phyloP scores from a whole-genome alignment of 805 yeast genomes.

The Candida fluviatilis region DNA sequence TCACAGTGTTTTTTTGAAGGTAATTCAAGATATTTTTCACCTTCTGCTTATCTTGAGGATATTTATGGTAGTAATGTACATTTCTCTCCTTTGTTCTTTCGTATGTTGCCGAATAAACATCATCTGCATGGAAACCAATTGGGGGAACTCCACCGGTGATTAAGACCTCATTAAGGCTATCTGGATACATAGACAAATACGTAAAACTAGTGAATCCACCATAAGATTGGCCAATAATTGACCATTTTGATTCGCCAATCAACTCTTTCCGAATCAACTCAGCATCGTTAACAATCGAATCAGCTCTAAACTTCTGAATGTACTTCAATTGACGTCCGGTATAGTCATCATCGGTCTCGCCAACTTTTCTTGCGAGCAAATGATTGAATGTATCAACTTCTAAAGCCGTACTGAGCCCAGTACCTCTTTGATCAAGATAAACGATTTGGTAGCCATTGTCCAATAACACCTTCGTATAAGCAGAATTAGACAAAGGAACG shows the following conservation, averaged over 20 bases:
- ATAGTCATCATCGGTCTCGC: constrained; percentile 13
- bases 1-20: constrained; percentile 23
- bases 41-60: constrained; percentile 41
- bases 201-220: constrained; percentile 53
- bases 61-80: constrained; percentile 42
- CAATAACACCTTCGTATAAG: constrained; percentile 33
- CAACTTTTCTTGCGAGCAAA: constrained; percentile 10
- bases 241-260: constrained; percentile 40
- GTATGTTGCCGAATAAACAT: constrained; percentile 48
- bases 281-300: constrained; percentile 47
- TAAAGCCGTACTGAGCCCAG: constrained; percentile 50
- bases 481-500: constrained; percentile 33
- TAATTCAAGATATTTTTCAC: constrained; percentile 36
- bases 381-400: constrained; percentile 26
- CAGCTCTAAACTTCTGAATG: constrained; percentile 47
- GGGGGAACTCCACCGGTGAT: constrained; percentile 63
- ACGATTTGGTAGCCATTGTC: constrained; percentile 42
- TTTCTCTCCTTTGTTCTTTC: constrained; percentile 46
- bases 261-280: constrained; percentile 42
- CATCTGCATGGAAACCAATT: constrained; percentile 37
- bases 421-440: constrained; percentile 58
- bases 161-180: constrained; percentile 39
- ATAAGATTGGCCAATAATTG: constrained; percentile 51
- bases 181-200: constrained; percentile 44
- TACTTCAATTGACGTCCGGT: constrained; percentile 31